Percentiles rank a stretch among this genome's conserved stretches.
Evolutionary conservation across 1,284 basidiomycete genomes (phyloP).

Genomic region (Cutaneotrichosporon spelunceum): DNA sequence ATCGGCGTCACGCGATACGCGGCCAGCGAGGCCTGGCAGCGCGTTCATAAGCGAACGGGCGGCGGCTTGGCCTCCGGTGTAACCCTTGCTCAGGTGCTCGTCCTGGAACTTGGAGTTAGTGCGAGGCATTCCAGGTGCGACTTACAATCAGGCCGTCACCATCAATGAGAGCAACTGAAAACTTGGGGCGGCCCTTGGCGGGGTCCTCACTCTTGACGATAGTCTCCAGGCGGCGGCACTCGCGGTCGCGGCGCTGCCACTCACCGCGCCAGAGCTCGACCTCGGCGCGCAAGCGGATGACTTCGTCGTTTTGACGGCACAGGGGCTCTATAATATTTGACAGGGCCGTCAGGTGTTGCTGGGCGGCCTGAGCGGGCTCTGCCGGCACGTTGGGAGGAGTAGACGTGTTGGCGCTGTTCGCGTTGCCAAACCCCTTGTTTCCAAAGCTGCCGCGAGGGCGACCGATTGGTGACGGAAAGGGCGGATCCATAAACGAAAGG

Average conservation of each 20-base stretch:
- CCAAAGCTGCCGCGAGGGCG: slow-evolving; percentile 8
- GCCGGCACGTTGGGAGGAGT: slow-evolving; percentile 8
- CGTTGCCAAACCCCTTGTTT: background rate
- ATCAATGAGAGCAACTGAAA: slow-evolving; percentile 43
- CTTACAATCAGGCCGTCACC: slow-evolving; percentile 45
- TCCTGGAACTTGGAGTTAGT: slow-evolving; percentile 33
- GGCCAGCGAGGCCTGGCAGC: slow-evolving; percentile 25
- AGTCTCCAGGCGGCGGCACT: slow-evolving; percentile 34
- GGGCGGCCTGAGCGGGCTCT: slow-evolving; percentile 25
- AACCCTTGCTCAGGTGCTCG: slow-evolving; percentile 32
- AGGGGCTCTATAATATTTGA: slow-evolving; percentile 29
- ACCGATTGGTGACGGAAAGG: slow-evolving; percentile 23
- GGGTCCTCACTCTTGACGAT: slow-evolving; percentile 30
- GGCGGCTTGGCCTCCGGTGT: slow-evolving; percentile 40
- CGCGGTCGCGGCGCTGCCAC: slow-evolving; percentile 33
- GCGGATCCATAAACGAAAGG: slow-evolving; percentile 16
- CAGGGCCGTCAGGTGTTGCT: slow-evolving; percentile 32
- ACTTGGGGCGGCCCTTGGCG: slow-evolving; percentile 23
- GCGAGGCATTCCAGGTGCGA: background rate
- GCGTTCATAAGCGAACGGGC: slow-evolving; percentile 34
- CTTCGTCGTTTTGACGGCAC: slow-evolving; percentile 30
- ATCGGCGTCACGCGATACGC: slow-evolving; percentile 3
- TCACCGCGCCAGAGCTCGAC: slow-evolving; percentile 41
- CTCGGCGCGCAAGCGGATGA: slow-evolving; percentile 43
- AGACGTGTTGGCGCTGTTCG: no score